Base-by-base conservation (phyloP, 805 yeast genomes). In the Ogataea polymorpha region DNA sequence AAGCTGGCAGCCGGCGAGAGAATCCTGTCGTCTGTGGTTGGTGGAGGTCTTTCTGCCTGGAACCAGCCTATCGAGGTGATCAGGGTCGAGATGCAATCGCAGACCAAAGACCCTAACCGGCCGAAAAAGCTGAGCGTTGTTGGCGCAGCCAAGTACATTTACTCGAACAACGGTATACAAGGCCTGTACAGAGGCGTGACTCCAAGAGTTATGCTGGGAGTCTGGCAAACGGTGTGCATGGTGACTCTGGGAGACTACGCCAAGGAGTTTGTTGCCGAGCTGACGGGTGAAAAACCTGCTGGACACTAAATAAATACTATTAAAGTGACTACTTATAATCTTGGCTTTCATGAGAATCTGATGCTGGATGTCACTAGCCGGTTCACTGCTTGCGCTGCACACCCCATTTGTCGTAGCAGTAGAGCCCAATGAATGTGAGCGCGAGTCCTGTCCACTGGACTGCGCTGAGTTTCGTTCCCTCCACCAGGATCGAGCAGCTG, bases 161-260 rank as follows among this genome's bases (percentile, higher is more conserved):
- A 89, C 67, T 55, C 72, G 36, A 77, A 80, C 54, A 86, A 82
- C 61, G 99, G 99, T 53, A 45, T 90, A 44, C 80, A 79, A 67
- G 99, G 99, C 44, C 76, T 93, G 48, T 93, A 90, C 64, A 78
- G 96, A 65, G 99, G 99, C 61, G 96, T 90, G 32, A 80, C 98
- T 12, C 98, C 99, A 54, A 85, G 99, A 75, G 79, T 93, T 53
- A 97, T 96, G 42, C 76, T 93, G 51, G 95, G 98, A 57, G 83
- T 91, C 49, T 93, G 98, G 97, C 99, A 93, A 72, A 91, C 98
- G 3, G 88, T 91, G 33, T 91, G 95, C 65, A 91, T 91, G 98
- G 98, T 91, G 45, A 96, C 96, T 10, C 80, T 93, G 53, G 99
- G 98, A 63, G 99, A 93, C 61, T 86, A 89, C 66, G 89, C 89